These are phyloP conservation scores for Lasiodiplodia citricola DNA, from an alignment of 2,329 filamentous ascomycete species.

Conservation along the genomic window DNA sequence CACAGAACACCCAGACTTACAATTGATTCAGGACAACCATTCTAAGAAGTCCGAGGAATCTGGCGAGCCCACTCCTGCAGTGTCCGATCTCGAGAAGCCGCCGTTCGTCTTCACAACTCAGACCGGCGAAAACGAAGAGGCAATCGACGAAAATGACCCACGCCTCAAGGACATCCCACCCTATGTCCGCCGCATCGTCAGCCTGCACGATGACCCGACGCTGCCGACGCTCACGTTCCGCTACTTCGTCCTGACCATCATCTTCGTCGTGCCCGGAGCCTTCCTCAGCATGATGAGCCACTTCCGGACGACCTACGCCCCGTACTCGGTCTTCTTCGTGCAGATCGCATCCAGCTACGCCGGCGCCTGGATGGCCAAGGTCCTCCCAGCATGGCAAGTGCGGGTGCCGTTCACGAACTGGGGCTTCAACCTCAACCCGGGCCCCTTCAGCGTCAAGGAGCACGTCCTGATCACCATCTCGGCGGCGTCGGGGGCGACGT, in stretches of 20 bases:
- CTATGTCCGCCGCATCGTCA: slow-evolving; percentile 63
- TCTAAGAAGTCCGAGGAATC: background rate
- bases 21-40: background rate
- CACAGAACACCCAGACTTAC: background rate
- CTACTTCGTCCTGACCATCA: slow-evolving; percentile 60
- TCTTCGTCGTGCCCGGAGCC: slow-evolving; percentile 64
- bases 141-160: slow-evolving; percentile 37
- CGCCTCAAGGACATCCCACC: slow-evolving; percentile 60
- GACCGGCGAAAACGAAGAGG: slow-evolving; percentile 29
- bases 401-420: slow-evolving; percentile 54
- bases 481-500: slow-evolving; percentile 41
- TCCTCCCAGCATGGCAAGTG: slow-evolving; percentile 56
- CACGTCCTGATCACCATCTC: slow-evolving; percentile 62
- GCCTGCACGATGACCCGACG: slow-evolving; percentile 61
- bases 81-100: slow-evolving; percentile 1
- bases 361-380: slow-evolving; percentile 58
- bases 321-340: slow-evolving; percentile 67
- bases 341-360: slow-evolving; percentile 63
- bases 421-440: slow-evolving; percentile 61
- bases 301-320: slow-evolving; percentile 63
- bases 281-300: slow-evolving; percentile 63
- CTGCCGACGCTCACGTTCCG: slow-evolving; percentile 65
- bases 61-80: background rate
- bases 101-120: slow-evolving; percentile 8
- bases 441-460: slow-evolving; percentile 62